Conservation (phyloP, 2,329 filamentous ascomycete genomes). For the Exophiala calicioides region DNA sequence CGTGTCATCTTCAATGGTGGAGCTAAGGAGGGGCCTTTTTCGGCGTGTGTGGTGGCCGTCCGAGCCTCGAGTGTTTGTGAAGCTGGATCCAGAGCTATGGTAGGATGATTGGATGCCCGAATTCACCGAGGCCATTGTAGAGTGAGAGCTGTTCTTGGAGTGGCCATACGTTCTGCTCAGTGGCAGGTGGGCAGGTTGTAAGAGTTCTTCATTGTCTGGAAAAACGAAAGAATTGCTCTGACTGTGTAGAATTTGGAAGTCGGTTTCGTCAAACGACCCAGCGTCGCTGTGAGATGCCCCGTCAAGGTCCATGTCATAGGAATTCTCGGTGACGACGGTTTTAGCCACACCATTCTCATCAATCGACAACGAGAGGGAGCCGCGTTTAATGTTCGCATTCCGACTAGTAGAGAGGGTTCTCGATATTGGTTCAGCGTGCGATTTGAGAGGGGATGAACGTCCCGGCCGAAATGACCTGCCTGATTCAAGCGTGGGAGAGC, state of each 20-base stretch:
- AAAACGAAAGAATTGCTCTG: constrained; percentile 44
- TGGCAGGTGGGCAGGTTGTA: constrained; percentile 21
- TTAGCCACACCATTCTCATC: constrained; percentile 51
- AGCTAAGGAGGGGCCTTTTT: constrained; percentile 21
- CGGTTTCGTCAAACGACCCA: constrained; percentile 45
- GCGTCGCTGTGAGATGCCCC: constrained; percentile 46
- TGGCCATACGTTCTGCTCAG: constrained; percentile 36
- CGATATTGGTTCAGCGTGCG: constrained; percentile 32
- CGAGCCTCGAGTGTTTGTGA: constrained; percentile 13
- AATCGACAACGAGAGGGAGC: constrained; percentile 49
- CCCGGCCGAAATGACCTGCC: constrained; percentile 47
- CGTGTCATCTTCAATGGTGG: constrained; percentile 25
- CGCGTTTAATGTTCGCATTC: constrained; percentile 34
- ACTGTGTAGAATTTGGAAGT: constrained; percentile 41
- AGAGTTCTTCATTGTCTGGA: constrained; percentile 35
- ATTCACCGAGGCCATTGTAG: constrained; percentile 42
- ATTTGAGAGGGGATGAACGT: constrained; percentile 42
- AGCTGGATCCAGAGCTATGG: constrained; percentile 35
- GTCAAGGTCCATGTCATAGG: constrained; percentile 36
- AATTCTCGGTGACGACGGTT: constrained; percentile 38
- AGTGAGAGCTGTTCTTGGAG: constrained; percentile 46
- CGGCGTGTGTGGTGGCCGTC: constrained; percentile 17
- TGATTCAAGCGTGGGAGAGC: constrained; percentile 10
- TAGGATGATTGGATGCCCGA: constrained; percentile 46
- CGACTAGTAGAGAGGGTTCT: constrained; percentile 30